Conservation (phyloP, 108 stramenopile genomes). For the Heterococcus sp. region DNA sequence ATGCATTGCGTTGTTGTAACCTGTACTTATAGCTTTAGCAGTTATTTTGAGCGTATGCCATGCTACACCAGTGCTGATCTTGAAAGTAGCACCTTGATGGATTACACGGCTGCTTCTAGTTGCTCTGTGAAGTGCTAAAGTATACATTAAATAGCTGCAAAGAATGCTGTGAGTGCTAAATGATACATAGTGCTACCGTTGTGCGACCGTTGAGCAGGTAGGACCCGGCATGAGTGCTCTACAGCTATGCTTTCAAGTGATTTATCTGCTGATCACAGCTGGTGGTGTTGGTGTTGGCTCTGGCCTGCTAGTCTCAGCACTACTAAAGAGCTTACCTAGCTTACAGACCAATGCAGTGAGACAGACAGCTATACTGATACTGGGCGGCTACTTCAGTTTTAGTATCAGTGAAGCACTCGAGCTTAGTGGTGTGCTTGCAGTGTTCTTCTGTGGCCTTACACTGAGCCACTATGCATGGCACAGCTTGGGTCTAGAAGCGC, state of each 20-base stretch:
- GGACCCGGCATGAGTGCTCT: neutral
- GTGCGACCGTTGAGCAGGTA: conserved; percentile 2
- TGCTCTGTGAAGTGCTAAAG: too few relatives aligned
- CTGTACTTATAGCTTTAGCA: neutral
- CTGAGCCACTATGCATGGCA: conserved; percentile 59
- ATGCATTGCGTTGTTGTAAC: neutral
- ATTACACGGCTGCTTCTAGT: too few relatives aligned
- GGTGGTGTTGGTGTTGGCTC: conserved; percentile 25
- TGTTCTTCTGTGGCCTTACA: conserved; percentile 54
- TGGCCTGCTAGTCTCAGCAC: conserved; percentile 43
- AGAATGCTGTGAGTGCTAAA: neutral
- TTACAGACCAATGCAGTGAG: conserved; percentile 39
- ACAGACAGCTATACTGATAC: conserved; percentile 53
- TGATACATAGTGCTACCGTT: neutral
- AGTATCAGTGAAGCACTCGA: conserved; percentile 48
- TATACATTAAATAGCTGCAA: neutral
- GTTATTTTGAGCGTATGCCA: too few relatives aligned
- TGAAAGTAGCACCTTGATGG: too few relatives aligned
- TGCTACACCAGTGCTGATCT: too few relatives aligned
- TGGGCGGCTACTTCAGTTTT: conserved; percentile 53
- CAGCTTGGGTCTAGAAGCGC: conserved; percentile 41
- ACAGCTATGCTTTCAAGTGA: conserved; percentile 4
- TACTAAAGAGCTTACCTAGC: conserved; percentile 40
- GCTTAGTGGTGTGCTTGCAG: conserved; percentile 48
- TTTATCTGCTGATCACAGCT: conserved; percentile 36